phyloP scores from a whole-genome alignment of 495 filamentous ascomycete genomes.

The Amniculicola lignicola region DNA sequence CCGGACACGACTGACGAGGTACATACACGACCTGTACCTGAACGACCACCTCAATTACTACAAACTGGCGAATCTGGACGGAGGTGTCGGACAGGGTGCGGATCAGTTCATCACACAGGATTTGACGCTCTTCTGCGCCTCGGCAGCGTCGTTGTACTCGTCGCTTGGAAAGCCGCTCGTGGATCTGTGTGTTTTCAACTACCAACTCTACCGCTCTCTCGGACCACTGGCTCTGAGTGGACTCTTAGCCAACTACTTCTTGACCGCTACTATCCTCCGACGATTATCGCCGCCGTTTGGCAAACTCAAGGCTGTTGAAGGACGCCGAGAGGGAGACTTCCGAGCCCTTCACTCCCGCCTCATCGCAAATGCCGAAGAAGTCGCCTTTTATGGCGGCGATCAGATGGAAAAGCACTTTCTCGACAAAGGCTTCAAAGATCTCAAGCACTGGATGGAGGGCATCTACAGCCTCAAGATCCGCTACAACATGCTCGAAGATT shows the following conservation, averaged over 20 bases:
- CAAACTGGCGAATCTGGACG: conserved; percentile 90
- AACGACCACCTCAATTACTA: conserved; percentile 95
- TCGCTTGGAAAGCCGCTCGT: conserved; percentile 95
- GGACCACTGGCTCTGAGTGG: conserved; percentile 85
- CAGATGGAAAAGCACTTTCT: conserved; percentile 89
- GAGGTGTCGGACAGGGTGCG: conserved; percentile 82
- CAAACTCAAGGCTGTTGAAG: conserved; percentile 92
- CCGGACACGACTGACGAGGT: conserved; percentile 89
- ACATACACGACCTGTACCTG: conserved; percentile 96
- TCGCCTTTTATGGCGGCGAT: conserved; percentile 97
- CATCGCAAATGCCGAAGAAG: conserved; percentile 95
- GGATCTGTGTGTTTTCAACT: conserved; percentile 95
- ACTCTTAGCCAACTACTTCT: conserved; percentile 85
- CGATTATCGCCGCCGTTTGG: conserved; percentile 91
- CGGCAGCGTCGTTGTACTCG: conserved; percentile 90
- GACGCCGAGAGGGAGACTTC: conserved; percentile 90
- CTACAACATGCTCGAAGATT: conserved; percentile 98
- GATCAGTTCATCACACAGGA: conserved; percentile 99
- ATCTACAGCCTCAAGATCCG: conserved; percentile 95
- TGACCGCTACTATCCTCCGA: conserved; percentile 83
- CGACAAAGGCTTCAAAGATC: conserved; percentile 81
- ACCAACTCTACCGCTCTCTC: conserved; percentile 87
- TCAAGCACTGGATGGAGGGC: conserved; percentile 92
- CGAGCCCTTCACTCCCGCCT: conserved; percentile 82
- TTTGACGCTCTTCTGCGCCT: conserved; percentile 87